Percentiles rank a stretch among this genome's conserved stretches.
Evolutionary conservation across 108 stramenopile genomes (phyloP).

Genomic region (Halocafeteria seosinensis): DNA sequence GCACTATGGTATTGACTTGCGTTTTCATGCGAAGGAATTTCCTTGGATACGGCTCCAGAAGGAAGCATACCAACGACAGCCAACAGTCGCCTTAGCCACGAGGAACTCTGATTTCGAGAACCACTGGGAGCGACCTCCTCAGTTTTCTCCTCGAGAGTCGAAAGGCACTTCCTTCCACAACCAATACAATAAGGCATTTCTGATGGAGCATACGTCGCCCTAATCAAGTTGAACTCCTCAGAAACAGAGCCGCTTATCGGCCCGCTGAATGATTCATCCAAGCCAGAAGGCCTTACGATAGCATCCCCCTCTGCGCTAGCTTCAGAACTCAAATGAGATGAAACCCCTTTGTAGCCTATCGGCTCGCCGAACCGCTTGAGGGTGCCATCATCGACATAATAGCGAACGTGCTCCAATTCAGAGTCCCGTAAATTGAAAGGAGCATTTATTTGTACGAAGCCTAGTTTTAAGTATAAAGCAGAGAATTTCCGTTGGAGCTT

Average conservation of each 20-base stretch:
- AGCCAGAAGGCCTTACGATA: neutral
- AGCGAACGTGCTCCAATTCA: neutral
- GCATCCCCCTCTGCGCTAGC: neutral
- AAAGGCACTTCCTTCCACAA: neutral
- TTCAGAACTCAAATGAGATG: neutral
- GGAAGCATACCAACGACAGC: too few species aligned
- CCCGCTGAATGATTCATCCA: neutral
- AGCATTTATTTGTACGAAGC: neutral
- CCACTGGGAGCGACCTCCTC: too few species aligned
- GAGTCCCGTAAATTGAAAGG: neutral
- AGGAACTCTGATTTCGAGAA: too few species aligned
- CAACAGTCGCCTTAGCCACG: too few species aligned
- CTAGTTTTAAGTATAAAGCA: neutral
- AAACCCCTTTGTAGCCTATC: neutral
- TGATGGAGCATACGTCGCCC: neutral
- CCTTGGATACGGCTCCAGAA: too few species aligned
- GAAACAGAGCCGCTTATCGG: neutral
- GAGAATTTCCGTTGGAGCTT: neutral
- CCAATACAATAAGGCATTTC: constrained; percentile 1
- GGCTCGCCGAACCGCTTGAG: neutral
- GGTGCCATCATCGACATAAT: neutral
- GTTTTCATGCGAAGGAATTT: too few species aligned
- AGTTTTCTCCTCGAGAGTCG: too few species aligned
- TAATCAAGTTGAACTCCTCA: neutral
- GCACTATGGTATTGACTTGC: too few species aligned